phyloP scores from a whole-genome alignment of 768 basidiomycete genomes.

The Trametopsis cervina region DNA sequence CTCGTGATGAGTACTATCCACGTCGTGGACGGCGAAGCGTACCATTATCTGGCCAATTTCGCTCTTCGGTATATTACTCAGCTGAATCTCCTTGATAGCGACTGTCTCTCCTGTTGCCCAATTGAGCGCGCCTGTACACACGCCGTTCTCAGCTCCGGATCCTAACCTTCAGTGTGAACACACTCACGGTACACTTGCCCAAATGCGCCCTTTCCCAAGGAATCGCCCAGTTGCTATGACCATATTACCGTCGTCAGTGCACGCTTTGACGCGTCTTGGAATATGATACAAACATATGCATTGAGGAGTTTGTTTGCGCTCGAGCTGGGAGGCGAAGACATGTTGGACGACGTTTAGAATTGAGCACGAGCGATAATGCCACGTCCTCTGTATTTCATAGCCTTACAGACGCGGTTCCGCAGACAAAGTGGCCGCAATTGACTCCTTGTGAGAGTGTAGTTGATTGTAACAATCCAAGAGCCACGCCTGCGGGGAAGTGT shows the following conservation, averaged over 20 bases:
- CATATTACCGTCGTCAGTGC: not conserved
- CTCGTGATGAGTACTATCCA: not conserved
- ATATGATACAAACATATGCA: constrained; percentile 21
- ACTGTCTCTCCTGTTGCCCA: constrained; percentile 98
- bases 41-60: constrained; percentile 99
- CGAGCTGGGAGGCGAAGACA: constrained; percentile 16
- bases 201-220: constrained; percentile 93
- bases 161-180: not conserved
- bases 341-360: constrained; percentile 1
- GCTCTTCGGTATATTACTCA: constrained; percentile 88
- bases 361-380: not conserved
- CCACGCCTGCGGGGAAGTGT: no score
- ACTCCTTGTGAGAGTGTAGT: not conserved
- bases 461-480: not conserved
- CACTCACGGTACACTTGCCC: constrained; percentile 93
- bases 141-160: not conserved
- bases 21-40: constrained; percentile 16
- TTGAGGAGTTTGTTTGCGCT: constrained; percentile 23
- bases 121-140: constrained; percentile 72
- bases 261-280: not conserved
- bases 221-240: constrained; percentile 87
- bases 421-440: not conserved
- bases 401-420: not conserved
- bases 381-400: not conserved
- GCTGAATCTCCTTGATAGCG: constrained; percentile 95